Evolutionary conservation across 2,329 filamentous ascomycete genomes (phyloP).

Genomic region (Pseudogymnoascus sp.): DNA sequence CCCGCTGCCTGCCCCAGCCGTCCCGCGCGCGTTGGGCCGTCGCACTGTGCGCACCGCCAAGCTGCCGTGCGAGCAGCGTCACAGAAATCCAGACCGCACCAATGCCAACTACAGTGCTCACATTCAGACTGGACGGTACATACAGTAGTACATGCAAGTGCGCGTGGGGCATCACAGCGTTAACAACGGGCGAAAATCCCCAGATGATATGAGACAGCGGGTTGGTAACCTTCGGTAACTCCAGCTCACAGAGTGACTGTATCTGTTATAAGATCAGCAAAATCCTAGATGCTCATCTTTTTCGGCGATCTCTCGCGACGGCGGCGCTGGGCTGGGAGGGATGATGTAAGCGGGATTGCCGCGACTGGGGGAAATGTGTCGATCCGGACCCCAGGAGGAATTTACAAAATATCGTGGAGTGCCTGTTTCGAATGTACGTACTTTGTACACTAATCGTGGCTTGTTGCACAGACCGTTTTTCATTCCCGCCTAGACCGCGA

Average conservation of each 20-base stretch:
- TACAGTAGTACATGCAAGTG: not conserved
- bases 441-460: conserved; percentile 1
- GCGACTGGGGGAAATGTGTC: not conserved
- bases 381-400: not conserved
- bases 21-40: conserved; percentile 1
- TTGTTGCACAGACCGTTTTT: conserved; percentile 9
- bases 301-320: not conserved
- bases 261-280: not conserved
- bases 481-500: not conserved
- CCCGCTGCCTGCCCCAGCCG: conserved; percentile 1
- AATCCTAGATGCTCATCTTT: conserved; percentile 6
- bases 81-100: not conserved
- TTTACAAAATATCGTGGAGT: not conserved
- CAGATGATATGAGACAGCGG: not conserved
- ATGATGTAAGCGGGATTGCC: conserved; percentile 2
- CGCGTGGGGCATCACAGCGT: conserved; percentile 1
- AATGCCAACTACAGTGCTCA: not conserved
- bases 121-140: not conserved
- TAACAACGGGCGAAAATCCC: conserved; percentile 7
- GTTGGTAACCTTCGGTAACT: not conserved
- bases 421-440: conserved; percentile 8
- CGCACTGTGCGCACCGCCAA: not conserved
- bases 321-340: not conserved
- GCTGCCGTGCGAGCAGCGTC: not conserved
- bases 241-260: not conserved